Base-by-base conservation (phyloP, 495 filamentous ascomycete species). In the Opeltia flavorubescens region DNA sequence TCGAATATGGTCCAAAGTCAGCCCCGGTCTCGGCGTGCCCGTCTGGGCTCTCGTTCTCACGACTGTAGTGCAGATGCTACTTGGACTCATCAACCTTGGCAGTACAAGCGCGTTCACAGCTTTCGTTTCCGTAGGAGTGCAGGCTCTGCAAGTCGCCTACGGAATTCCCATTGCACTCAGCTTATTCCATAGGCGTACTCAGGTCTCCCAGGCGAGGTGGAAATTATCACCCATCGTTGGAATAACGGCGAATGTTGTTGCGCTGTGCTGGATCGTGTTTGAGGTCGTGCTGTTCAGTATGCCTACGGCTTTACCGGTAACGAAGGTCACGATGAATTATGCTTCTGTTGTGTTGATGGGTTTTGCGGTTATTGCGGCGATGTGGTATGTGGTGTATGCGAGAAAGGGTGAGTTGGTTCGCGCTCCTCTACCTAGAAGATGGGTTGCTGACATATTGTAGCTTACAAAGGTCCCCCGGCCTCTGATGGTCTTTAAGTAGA, bases 61-160 rank as follows among this genome's bases (percentile, higher is more conserved):
- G 0, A 69, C 65, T 0, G 23, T 58, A 7, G 43, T 50, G 43
- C 26, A 44, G 30, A 27, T 40, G 20, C 50, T 69, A 3, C 60
- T 82, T 1, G 75, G 74, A 0, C 58, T 81, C n/a, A 81, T 82
- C 56, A 78, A 78, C 49, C 68, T 83, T n/a, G 76, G 76, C 17
- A 74, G 68, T 15, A 55, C 62, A 5, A 68, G 67, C 7, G 77
- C 77, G 5, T 77, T 81, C 60, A 79, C 74, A 40, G 76, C 75
- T 9, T 81, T 83, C 52, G 75, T 72, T 15, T 77, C 75, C 7
- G 74, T 80, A 2, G 77, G 75, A 11, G 75, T 80, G 39, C 78
- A 81, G 29, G 70, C 65, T 8, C 59, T 81, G 41, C 76, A 75
- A 0, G 60, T 71, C 24, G 69, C 72, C 18, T 83, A 82, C 50